These are phyloP conservation scores for Vitis hybrid DNA, from an alignment of 177 flowering plant genomes.

Conservation along the genomic window DNA sequence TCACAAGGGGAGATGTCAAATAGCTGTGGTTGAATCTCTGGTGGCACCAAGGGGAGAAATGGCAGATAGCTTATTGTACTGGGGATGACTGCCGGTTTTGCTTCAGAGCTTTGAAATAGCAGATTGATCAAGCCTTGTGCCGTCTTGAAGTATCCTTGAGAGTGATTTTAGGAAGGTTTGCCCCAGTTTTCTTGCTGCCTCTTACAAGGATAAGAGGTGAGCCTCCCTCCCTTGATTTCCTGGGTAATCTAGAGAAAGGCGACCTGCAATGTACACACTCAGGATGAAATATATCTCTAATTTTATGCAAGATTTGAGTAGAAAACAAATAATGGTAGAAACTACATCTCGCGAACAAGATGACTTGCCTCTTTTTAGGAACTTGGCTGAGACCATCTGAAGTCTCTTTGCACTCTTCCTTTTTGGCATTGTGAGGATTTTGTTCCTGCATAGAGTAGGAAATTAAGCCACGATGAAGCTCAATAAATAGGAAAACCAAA, in stretches of 20 bases:
- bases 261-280: slow-evolving; percentile 16
- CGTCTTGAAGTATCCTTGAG: slow-evolving; percentile 11
- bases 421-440: slow-evolving; percentile 14
- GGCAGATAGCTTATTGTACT: not conserved
- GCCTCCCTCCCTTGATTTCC: slow-evolving; percentile 25
- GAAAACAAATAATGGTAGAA: not conserved
- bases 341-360: not conserved
- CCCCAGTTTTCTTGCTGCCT: slow-evolving; percentile 23
- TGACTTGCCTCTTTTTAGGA: slow-evolving; percentile 38
- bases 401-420: slow-evolving; percentile 12
- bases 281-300: not conserved
- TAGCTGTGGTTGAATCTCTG: too few relatives aligned
- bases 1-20: not conserved
- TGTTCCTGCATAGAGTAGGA: slow-evolving; percentile 23
- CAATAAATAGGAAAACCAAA: not conserved
- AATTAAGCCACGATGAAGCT: not conserved
- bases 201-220: slow-evolving; percentile 25
- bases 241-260: slow-evolving; percentile 28
- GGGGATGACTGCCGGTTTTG: not conserved
- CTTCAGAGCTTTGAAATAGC: not conserved
- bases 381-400: slow-evolving; percentile 17
- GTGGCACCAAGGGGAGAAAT: not conserved
- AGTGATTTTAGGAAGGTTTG: slow-evolving; percentile 13
- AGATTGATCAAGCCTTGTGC: slow-evolving; percentile 8
- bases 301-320: not conserved